Conservation (phyloP, 345 rosid species). For the Populus ilicifolia region DNA sequence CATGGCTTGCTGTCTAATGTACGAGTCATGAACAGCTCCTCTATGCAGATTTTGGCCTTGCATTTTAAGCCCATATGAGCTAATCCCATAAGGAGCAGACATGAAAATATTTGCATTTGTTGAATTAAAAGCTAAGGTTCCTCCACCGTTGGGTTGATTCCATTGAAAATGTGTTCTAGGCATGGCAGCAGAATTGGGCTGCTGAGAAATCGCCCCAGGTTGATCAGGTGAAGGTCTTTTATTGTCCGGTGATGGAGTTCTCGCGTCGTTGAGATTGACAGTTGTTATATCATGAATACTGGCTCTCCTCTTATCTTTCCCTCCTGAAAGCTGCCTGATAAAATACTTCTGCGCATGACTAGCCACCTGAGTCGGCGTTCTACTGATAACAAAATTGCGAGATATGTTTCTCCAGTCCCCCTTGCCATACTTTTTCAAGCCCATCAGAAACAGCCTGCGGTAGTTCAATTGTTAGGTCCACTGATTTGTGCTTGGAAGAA, state of each 20-base stretch:
- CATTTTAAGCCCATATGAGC: slow-evolving; percentile 39
- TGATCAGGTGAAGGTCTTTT: slow-evolving; percentile 42
- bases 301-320: slow-evolving; percentile 32
- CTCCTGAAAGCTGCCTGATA: slow-evolving; percentile 32
- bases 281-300: slow-evolving; percentile 35
- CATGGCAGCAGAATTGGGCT: slow-evolving; percentile 25
- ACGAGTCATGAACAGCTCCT: slow-evolving; percentile 28
- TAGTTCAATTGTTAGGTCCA: background rate
- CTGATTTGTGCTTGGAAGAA: background rate
- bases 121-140: slow-evolving; percentile 37
- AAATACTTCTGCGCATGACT: slow-evolving; percentile 37
- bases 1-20: slow-evolving; percentile 36
- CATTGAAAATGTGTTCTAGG: slow-evolving; percentile 45
- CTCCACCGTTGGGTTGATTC: slow-evolving; percentile 43
- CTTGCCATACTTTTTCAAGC: slow-evolving; percentile 32
- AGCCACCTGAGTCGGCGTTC: slow-evolving; percentile 36
- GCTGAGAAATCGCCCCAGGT: slow-evolving; percentile 27
- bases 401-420: slow-evolving; percentile 39
- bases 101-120: slow-evolving; percentile 34
- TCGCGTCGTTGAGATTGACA: slow-evolving; percentile 34
- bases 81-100: slow-evolving; percentile 37
- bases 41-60: slow-evolving; percentile 36
- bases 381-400: slow-evolving; percentile 22
- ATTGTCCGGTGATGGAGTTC: slow-evolving; percentile 51
- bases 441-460: slow-evolving; percentile 32